Percentiles rank a stretch among this genome's conserved stretches.
Conservation (phyloP, 768 basidiomycete species). For the Agaricus sinodeliciosus region DNA sequence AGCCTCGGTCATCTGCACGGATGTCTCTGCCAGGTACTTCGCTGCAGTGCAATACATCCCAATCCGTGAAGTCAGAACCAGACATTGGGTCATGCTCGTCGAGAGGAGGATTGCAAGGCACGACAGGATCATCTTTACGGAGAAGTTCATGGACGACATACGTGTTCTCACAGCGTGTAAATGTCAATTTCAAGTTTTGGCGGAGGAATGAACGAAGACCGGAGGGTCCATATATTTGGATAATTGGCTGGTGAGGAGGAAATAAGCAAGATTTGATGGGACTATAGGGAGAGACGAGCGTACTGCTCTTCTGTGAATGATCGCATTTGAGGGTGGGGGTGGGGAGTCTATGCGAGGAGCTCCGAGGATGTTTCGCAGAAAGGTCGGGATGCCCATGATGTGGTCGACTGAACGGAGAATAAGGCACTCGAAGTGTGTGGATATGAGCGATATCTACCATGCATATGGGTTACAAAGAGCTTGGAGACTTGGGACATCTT, state of each 20-base stretch:
- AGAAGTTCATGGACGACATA: constrained; percentile 81
- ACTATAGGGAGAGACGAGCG: not conserved
- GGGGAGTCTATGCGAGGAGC: constrained; percentile 27
- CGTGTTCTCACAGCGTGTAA: constrained; percentile 48
- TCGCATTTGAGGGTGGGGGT: constrained; percentile 14
- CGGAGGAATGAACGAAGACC: constrained; percentile 75
- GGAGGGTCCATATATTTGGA: constrained; percentile 76
- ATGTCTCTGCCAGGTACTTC: constrained; percentile 64
- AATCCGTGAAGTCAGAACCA: constrained; percentile 15
- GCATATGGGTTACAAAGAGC: constrained; percentile 84
- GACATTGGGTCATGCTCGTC: constrained; percentile 9
- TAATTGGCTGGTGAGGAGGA: constrained; percentile 30
- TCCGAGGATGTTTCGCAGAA: constrained; percentile 54
- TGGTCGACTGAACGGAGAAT: constrained; percentile 48
- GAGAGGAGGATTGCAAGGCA: constrained; percentile 36
- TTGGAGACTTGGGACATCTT: constrained; percentile 47
- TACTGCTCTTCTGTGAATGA: constrained; percentile 14
- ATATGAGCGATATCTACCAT: constrained; percentile 37
- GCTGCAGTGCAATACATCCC: constrained; percentile 47
- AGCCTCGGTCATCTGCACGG: constrained; percentile 43
- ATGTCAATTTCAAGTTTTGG: constrained; percentile 60
- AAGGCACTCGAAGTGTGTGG: not conserved
- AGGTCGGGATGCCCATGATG: constrained; percentile 64
- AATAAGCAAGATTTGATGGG: not conserved
- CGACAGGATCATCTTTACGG: constrained; percentile 41